Percentiles rank a stretch among this genome's conserved stretches.
These are phyloP conservation scores for Trichoderma koningiopsis DNA, from an alignment of 2,329 filamentous ascomycete species.

Conservation along the genomic window DNA sequence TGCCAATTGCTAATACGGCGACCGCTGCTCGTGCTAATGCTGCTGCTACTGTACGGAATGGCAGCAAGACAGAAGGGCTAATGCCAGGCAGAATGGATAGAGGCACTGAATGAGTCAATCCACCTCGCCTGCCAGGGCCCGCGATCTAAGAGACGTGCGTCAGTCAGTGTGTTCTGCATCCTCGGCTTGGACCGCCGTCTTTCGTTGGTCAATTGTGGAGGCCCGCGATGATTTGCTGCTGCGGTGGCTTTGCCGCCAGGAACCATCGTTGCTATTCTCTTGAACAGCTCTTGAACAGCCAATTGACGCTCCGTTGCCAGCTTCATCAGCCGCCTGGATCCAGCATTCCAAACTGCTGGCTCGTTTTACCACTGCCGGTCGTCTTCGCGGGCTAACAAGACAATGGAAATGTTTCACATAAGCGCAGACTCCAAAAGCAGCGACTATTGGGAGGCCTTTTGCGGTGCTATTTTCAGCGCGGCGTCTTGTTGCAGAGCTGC, in stretches of 20 bases:
- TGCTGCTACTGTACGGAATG: slow-evolving; percentile 14
- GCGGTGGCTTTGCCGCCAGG: slow-evolving; percentile 8
- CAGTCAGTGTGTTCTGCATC: slow-evolving; percentile 23
- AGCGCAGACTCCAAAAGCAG: neutral
- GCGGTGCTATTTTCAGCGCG: slow-evolving; percentile 22
- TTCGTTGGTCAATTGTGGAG: slow-evolving; percentile 13
- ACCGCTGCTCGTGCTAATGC: neutral
- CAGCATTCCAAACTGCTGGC: neutral
- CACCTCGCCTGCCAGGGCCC: slow-evolving; percentile 1
- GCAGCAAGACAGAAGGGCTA: neutral
- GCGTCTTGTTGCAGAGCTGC: neutral
- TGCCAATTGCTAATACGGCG: neutral
- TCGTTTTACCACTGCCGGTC: slow-evolving; percentile 4
- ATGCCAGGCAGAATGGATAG: neutral
- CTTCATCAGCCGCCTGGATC: slow-evolving; percentile 4
- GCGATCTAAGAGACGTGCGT: slow-evolving; percentile 21
- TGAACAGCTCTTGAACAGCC: neutral
- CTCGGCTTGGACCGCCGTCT: slow-evolving; percentile 16
- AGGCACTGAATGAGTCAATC: slow-evolving; percentile 12
- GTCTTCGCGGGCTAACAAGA: slow-evolving; percentile 5
- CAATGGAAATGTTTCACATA: slow-evolving; percentile 5
- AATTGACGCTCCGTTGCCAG: slow-evolving; percentile 4
- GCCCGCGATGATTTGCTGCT: neutral
- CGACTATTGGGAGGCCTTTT: neutral
- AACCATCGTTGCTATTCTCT: neutral